Conservation (phyloP, 2,329 filamentous ascomycete species). For the Alternaria conjuncta region DNA sequence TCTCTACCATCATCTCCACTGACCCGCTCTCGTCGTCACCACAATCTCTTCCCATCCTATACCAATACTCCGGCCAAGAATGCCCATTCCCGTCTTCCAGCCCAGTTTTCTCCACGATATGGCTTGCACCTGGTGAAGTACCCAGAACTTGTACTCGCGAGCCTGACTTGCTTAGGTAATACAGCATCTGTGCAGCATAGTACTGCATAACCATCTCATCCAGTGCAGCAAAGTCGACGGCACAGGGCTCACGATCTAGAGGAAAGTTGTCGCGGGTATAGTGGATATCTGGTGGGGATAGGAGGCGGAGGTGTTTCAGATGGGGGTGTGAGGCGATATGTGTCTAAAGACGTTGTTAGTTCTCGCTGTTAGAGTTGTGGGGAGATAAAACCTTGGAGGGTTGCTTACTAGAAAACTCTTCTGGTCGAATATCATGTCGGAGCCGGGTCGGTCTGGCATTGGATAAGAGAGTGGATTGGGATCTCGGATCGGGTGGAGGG, state of each 20-base stretch:
- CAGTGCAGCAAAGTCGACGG: background rate
- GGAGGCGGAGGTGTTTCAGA: background rate
- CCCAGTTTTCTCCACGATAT: background rate
- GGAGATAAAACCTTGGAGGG: too few relatives aligned
- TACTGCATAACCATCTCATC: background rate
- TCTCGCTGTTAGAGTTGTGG: background rate
- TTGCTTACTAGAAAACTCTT: background rate
- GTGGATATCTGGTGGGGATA: background rate
- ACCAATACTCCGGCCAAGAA: background rate
- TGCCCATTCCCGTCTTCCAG: background rate
- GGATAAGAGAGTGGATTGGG: background rate
- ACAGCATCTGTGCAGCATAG: background rate
- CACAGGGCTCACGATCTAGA: background rate
- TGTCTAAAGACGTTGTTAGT: background rate
- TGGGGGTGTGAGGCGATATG: background rate
- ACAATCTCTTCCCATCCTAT: background rate
- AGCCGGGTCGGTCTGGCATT: background rate
- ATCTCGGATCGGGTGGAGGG: background rate
- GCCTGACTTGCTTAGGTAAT: background rate
- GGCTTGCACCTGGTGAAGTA: background rate
- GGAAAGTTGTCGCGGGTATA: background rate
- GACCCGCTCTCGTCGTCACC: rapidly evolving
- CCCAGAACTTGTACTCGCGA: background rate
- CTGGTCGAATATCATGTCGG: background rate
- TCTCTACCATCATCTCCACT: background rate